Evolutionary conservation across 768 basidiomycete genomes (phyloP), one percentile per base, ranked within the genome.

Genomic region (Boletellus emodensis): DNA sequence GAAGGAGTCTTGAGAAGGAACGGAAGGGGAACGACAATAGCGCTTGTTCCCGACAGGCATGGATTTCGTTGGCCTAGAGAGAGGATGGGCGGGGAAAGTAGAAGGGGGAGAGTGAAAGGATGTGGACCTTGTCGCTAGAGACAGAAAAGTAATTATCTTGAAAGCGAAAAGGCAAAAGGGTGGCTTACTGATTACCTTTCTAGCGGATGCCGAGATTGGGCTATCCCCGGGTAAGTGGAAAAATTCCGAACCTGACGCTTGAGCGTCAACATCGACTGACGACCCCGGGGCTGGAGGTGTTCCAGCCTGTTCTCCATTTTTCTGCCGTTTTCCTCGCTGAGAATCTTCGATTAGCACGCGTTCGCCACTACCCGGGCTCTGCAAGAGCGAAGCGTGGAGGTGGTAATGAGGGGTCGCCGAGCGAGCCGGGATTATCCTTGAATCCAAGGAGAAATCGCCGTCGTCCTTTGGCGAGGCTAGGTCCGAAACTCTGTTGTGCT

Each of bases 1-100:
- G 52, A 87, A 85, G 2, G 85, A 87, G 62, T 86, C 84, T 61
- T 80, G 75, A 4, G 83, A 83, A 9, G 65, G 62, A 34, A 59
- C 60, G 6, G 73, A 72, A 18, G 66, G 67, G n/a, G 72, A 73
- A 22, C 73, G 65, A 40, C 42, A 61, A 43, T 50, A 57, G n/a
- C 51, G 55, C 22, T 53, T 56, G 17, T 58, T 60, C 13, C 53
- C 56, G 46, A 56, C 48, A 13, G 55, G 65, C 50, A 66, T 59
- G 26, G 63, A 58, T n/a, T 49, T 52, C 47, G 60, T 48, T 24
- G 57, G 50, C 30, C 52, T 53, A 46, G 49, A 54, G 37, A 53
- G 56, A 49, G 47, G 61, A 36, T 32, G 52, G 40, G 28, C 38
- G 34, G 51, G 39, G 42, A 38, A 3, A 4, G 49, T 53, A 58